phyloP scores from a whole-genome alignment of 371 early-diverging fungal genomes.

The Capillidium rhysosporum region DNA sequence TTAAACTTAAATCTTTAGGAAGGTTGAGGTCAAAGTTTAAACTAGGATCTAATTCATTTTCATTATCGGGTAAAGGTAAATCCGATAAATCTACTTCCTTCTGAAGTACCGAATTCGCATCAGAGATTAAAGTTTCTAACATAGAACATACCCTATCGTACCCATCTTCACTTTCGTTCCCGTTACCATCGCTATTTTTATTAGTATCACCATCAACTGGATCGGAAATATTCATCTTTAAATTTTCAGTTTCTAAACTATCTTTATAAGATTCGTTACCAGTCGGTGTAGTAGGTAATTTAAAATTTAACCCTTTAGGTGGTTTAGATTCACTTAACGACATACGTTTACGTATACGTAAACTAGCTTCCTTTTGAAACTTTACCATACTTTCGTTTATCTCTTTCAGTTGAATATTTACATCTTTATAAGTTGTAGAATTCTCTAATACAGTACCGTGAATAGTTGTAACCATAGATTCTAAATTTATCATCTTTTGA shows the following conservation, averaged over 20 bases:
- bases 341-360: conserved; percentile 1
- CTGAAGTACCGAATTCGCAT: conserved; percentile 2
- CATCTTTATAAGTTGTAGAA: neutral
- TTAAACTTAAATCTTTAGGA: too few species aligned
- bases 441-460: conserved; percentile 4
- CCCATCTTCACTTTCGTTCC: neutral
- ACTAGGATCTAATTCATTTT: neutral
- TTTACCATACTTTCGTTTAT: conserved; percentile 3
- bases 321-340: neutral
- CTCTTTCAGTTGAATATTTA: conserved; percentile 2
- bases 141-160: conserved; percentile 5
- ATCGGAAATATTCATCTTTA: neutral
- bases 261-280: neutral
- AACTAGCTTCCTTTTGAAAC: conserved; percentile 6
- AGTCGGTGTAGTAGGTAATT: neutral
- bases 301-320: too few species aligned
- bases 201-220: neutral
- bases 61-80: neutral
- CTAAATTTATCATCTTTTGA: conserved; percentile 4
- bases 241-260: neutral
- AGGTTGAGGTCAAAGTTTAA: too few species aligned
- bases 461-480: conserved; percentile 5
- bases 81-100: neutral
- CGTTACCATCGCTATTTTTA: neutral
- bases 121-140: conserved; percentile 1